Evolutionary conservation across 345 rosid genomes (phyloP).

Genomic region (Lepidium aucheri): DNA sequence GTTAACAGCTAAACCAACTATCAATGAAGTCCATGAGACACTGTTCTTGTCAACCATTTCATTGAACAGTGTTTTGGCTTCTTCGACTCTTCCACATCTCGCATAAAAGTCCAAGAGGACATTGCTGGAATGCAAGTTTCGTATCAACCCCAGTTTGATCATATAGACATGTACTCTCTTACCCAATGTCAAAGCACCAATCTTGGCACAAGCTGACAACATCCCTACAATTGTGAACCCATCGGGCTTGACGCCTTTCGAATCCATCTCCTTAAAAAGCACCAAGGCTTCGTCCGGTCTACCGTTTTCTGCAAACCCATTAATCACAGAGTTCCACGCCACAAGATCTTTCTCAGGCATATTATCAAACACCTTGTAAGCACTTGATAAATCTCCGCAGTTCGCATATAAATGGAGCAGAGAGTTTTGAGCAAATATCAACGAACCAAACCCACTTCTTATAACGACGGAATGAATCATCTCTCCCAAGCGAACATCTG

Average conservation of each 20-base stretch:
- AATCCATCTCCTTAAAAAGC: constrained; percentile 47
- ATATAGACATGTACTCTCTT: constrained; percentile 55
- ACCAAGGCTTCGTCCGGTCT: constrained; percentile 52
- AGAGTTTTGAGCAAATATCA: constrained; percentile 62
- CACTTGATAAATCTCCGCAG: constrained; percentile 43
- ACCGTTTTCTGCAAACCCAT: constrained; percentile 72
- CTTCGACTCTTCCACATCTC: constrained; percentile 54
- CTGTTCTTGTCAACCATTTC: constrained; percentile 55
- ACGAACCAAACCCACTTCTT: constrained; percentile 55
- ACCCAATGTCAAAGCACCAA: constrained; percentile 67
- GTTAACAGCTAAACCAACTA: constrained; percentile 77
- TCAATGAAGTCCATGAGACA: constrained; percentile 75
- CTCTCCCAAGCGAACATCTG: constrained; percentile 40
- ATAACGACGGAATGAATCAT: constrained; percentile 41
- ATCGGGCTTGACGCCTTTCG: constrained; percentile 55
- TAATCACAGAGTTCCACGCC: constrained; percentile 90
- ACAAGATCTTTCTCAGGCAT: constrained; percentile 62
- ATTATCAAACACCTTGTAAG: constrained; percentile 55
- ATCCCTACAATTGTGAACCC: constrained; percentile 72
- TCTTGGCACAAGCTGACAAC: constrained; percentile 71
- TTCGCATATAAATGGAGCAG: constrained; percentile 46
- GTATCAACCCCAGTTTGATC: constrained; percentile 44
- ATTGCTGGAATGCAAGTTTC: constrained; percentile 45
- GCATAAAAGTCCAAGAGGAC: constrained; percentile 75
- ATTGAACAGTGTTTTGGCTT: constrained; percentile 44